Conservation (phyloP, 768 basidiomycete species). For the Infundibulicybe gibba region DNA sequence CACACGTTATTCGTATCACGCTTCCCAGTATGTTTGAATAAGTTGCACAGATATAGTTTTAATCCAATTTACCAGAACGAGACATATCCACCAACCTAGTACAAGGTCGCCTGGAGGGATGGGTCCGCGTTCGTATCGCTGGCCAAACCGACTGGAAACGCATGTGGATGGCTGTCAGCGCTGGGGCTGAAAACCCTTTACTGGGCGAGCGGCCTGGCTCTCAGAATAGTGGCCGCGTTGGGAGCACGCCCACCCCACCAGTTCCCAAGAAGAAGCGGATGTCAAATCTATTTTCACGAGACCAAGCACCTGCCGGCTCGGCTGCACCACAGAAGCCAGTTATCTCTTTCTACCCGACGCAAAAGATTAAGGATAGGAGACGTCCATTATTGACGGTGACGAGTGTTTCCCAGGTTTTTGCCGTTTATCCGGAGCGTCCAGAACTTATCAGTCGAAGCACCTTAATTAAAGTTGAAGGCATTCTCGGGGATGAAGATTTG, state of each 20-base stretch:
- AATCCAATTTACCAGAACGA: constrained; percentile 27
- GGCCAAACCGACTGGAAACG: constrained; percentile 98
- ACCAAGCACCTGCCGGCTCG: constrained; percentile 22
- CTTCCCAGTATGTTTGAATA: constrained; percentile 32
- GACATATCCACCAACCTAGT: constrained; percentile 60
- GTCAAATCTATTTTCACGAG: constrained; percentile 64
- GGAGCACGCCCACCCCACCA: constrained; percentile 15
- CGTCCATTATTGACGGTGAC: constrained; percentile 66
- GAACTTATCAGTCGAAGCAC: constrained; percentile 87
- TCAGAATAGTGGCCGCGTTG: constrained; percentile 16
- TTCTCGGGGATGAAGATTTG: constrained; percentile 75
- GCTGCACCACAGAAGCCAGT: constrained; percentile 26
- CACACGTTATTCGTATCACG: constrained; percentile 85
- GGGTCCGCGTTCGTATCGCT: constrained; percentile 87
- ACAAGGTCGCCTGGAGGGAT: constrained; percentile 82
- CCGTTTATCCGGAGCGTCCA: constrained; percentile 94
- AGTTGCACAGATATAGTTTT: constrained; percentile 1
- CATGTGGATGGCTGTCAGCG: constrained; percentile 77
- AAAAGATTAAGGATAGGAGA: constrained; percentile 73
- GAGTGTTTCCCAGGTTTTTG: constrained; percentile 80
- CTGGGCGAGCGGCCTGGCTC: constrained; percentile 20
- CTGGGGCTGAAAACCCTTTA: constrained; percentile 31
- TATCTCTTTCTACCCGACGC: constrained; percentile 58
- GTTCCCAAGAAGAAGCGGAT: constrained; percentile 52
- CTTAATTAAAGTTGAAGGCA: constrained; percentile 88